Conservation (phyloP, 129 eudicot genomes). For the Tagetes erecta region DNA sequence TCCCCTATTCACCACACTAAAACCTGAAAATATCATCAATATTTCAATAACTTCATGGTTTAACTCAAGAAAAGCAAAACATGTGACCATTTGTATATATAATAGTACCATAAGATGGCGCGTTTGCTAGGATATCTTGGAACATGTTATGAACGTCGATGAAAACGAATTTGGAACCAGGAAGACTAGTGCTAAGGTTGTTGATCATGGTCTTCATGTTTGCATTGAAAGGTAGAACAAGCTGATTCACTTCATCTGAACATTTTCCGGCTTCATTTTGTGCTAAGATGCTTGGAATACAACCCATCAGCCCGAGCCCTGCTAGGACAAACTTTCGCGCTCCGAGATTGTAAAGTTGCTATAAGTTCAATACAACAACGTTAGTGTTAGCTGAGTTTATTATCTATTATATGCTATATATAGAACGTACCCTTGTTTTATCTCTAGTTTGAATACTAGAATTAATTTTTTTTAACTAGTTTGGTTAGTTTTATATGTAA, state of each 20-base stretch:
- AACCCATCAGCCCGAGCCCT: conserved; percentile 93
- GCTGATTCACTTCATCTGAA: conserved; percentile 70
- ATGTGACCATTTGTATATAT: background rate
- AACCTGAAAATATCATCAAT: conserved; percentile 48
- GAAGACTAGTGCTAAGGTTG: conserved; percentile 63
- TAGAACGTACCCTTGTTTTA: too few relatives aligned
- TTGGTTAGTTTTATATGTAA: too few relatives aligned
- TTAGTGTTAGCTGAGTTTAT: too few relatives aligned
- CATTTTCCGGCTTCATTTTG: conserved; percentile 56
- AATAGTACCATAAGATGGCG: conserved; percentile 60
- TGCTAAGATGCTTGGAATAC: conserved; percentile 88
- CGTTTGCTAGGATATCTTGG: conserved; percentile 75
- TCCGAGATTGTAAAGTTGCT: conserved; percentile 89
- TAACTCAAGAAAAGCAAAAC: background rate
- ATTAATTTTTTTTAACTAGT: too few relatives aligned
- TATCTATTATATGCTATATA: too few relatives aligned
- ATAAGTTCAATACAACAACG: conserved; percentile 8
- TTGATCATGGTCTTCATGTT: conserved; percentile 73
- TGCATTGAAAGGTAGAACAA: conserved; percentile 66
- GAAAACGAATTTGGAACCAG: conserved; percentile 63
- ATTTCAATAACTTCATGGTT: background rate
- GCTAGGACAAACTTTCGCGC: conserved; percentile 78
- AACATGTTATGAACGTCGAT: conserved; percentile 78
- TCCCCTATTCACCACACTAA: conserved; percentile 59
- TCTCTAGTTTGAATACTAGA: too few relatives aligned